Base-by-base conservation (phyloP, 2,329 filamentous ascomycete species). In the Epichloe baconii region DNA sequence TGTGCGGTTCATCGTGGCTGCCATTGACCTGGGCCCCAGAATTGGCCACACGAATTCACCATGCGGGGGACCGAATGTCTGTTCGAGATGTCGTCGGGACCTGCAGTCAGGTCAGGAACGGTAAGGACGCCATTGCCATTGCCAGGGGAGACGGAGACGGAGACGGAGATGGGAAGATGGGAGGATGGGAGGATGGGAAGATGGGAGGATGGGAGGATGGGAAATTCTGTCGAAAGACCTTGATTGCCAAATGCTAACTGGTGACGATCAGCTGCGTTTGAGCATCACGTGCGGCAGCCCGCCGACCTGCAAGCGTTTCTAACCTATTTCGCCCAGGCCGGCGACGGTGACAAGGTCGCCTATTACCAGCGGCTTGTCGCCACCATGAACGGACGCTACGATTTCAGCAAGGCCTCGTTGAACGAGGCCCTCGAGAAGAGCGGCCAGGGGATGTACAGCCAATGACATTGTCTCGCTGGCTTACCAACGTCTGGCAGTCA, bases 1-100 rank as follows among this genome's bases (percentile, higher is more conserved):
- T 5, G 85, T 77, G 23, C 74, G 75, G n/a, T 88, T 85, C 57
- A 71, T 89, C 8, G 81, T 82, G 11, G 78, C 80, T n/a, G 79
- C 86, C 14, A 64, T 87, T 34, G 82, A 86, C 44, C 65, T 87
- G 41, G 76, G 73, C 0, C 70, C 7, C 67, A 71, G 6, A 72
- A 64, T 17, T 90, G 86, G 86, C 83, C 83, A 3, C 64, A 67
- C 5, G 85, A 88, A 61, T 80, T 85, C 62, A 76, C 75, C 40
- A 81, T 89, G 75, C 74, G 74, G 83, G n/a, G n/a, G 82, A 86
- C 49, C 71, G 79, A 5, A 69, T 84, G 63, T 77, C 73, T 1
- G 73, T 86, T 2, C 71, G 73, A 12, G 74, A 82, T 44, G 69
- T 89, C 11, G 71, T 86, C 10, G 62, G 68, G 44, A 61, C 70